Evolutionary conservation across 2,329 filamentous ascomycete genomes (phyloP), one percentile per base, ranked within the genome.

Genomic region (Diaporthe sp.): DNA sequence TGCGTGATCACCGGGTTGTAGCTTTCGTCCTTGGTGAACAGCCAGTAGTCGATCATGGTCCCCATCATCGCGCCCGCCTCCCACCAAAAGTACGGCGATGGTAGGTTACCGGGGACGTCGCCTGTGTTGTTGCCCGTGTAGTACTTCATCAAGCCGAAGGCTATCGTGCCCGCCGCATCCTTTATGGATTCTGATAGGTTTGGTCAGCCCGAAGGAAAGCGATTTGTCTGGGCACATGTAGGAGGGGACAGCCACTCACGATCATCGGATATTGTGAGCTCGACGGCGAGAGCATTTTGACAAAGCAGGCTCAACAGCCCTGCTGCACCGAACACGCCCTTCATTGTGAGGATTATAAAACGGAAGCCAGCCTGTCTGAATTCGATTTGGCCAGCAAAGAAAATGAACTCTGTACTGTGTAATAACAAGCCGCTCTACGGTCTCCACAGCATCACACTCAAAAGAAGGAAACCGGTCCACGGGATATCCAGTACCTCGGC

Each of bases 61-160:
- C 93, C 91, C 79, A 95, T 94, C 88, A 95, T 89, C 72, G 92
- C 91, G 28, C 92, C 91, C 0, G 92, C 91, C 82, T 94, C 92
- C 93, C 93, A 95, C 93, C 76, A 77, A 13, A 73, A 77, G 57
- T 77, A 77, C 10, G 76, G 76, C 44, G 62, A 73, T 19, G 90
- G 90, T 61, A 92, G 81, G 81, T 91, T 91, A 39, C 90, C 90
- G 2, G 90, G 87, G 0, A 84, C 84, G 78, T 91, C 89, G 74
- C 90, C 90, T 0, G 90, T 90, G 78, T 89, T 88, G 82, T 91
- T 91, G 74, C 90, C 90, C 0, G 86, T 88, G 78, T 90, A 90
- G 79, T 84, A 90, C 57, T 84, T 87, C 79, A 88, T 83, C 70
- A 89, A 77, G 31, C 86, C 87, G 72, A 82, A 88, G 39, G 87